A percentile compares a stretch with the other conserved stretches of the same genome.
These are phyloP conservation scores for Cinnamomum micranthum DNA, from an alignment of 164 flowering plant species.

Conservation along the genomic window DNA sequence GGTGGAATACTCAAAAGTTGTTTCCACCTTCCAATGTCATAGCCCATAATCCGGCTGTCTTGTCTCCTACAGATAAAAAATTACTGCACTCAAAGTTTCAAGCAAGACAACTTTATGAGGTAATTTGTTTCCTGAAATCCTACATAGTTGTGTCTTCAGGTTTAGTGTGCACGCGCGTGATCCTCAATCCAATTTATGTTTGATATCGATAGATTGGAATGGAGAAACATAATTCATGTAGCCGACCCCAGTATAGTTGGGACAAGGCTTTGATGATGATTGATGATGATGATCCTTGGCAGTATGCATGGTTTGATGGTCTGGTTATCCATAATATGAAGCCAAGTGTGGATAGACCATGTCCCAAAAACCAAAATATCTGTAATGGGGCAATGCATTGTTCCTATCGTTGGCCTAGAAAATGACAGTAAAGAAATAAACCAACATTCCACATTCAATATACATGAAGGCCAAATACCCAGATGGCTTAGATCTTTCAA, in stretches of 20 bases:
- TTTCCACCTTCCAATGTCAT: conserved; percentile 47
- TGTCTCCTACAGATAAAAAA: conserved; percentile 40
- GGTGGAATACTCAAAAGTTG: conserved; percentile 90
- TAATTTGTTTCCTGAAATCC: conserved; percentile 10
- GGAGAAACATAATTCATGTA: background rate
- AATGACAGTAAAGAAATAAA: background rate
- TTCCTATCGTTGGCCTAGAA: background rate
- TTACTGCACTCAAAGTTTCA: conserved; percentile 16
- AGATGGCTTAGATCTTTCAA: background rate
- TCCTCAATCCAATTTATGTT: no score
- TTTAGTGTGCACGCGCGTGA: background rate
- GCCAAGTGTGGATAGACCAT: background rate
- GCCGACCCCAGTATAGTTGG: no score
- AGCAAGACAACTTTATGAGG: conserved; percentile 15
- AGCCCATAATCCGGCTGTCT: conserved; percentile 20
- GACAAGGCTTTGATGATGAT: background rate
- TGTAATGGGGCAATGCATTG: no score
- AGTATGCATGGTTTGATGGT: background rate
- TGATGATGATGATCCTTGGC: background rate
- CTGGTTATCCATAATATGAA: background rate
- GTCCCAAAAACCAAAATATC: background rate
- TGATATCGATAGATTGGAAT: no score
- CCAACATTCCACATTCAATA: background rate
- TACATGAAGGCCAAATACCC: background rate
- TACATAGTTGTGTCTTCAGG: background rate